Evolutionary conservation across 352 stramenopile species (phyloP).

Genomic region (Phytophthora chlamydospora): DNA sequence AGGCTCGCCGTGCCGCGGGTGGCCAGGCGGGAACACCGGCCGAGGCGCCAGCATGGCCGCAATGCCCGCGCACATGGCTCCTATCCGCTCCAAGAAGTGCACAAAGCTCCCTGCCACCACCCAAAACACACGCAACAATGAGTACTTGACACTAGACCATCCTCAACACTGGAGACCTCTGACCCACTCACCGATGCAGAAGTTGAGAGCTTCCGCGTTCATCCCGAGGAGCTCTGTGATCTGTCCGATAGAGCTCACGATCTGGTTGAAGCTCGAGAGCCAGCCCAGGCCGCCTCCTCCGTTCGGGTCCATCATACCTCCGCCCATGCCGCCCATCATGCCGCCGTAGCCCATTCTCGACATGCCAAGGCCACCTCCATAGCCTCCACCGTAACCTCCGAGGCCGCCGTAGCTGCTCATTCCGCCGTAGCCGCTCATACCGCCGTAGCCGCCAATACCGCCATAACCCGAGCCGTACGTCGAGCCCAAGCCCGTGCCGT

Average conservation of each 20-base stretch:
- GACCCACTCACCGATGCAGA: conserved; percentile 57
- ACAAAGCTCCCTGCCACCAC: conserved; percentile 66
- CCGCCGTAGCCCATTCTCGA: conserved; percentile 39
- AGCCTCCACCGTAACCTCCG: conserved; percentile 43
- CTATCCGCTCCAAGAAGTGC: conserved; percentile 85
- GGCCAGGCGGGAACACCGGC: conserved; percentile 66
- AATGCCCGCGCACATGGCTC: conserved; percentile 72
- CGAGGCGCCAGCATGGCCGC: conserved; percentile 72
- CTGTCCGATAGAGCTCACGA: conserved; percentile 72
- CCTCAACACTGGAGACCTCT: not conserved
- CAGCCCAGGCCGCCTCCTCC: conserved; percentile 47
- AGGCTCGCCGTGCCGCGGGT: conserved; percentile 76
- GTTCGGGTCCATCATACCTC: conserved; percentile 65
- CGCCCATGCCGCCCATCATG: not conserved
- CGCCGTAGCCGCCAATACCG: conserved; percentile 37
- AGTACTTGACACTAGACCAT: not conserved
- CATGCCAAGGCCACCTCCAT: conserved; percentile 34
- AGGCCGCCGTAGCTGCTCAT: conserved; percentile 44
- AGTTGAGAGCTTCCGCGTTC: conserved; percentile 79
- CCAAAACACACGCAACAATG: conserved; percentile 6
- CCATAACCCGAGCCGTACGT: conserved; percentile 41
- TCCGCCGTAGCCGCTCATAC: conserved; percentile 29
- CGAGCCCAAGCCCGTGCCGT: conserved; percentile 26
- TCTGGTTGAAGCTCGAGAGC: conserved; percentile 74
- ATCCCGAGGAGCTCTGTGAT: conserved; percentile 81